Evolutionary conservation across 2,329 filamentous ascomycete species (phyloP), one percentile per base, ranked within the genome.

Genomic region (Biscogniauxia mediterranea): DNA sequence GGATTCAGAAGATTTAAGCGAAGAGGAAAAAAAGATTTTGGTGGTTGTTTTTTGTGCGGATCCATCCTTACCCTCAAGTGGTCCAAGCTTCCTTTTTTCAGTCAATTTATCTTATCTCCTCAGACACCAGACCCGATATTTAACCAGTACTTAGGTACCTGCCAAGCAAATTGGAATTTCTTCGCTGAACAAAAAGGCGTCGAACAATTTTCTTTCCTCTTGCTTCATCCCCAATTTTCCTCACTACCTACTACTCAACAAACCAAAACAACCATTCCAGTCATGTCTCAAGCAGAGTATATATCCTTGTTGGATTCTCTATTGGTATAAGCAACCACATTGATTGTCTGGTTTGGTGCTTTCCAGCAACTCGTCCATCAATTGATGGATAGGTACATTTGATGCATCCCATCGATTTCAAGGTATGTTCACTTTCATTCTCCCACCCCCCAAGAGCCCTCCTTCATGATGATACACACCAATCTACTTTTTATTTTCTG

Each of bases 401-500:
- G 50, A 52, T 59, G 50, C 19, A 9, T 21, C 58, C 21, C 38
- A 28, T 60, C 9, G 20, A 5, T 26, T 52, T 32, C 56, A 62
- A 70, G 72, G 77, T 80, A 79, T 77, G 78, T 70, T 70, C 60
- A 64, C 52, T 58, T 11, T 58, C 15, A 58, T 49, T 20, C 52
- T 51, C 51, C 60, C 57, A 60, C 51, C 49, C 65, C 28, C 32
- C 25, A 5, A 2, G 2, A 2, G 23, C 50, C 42, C 65, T 62
- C 62, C 66, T 69, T 75, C 70, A 85, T 92, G 91, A 94, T 93
- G 91, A 94, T 84, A 87, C 73, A 77, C 76, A 82, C 82, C 64
- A 57, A 79, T 81, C 82, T 80, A 71, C 76, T 78, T 75, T 79
- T 78, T 79, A 82, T 89, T 93, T 93, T 96, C 91, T 96, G 92